Evolutionary conservation across 768 basidiomycete genomes (phyloP), one percentile per base, ranked within the genome.

Genomic region (Kwoniella europaea): DNA sequence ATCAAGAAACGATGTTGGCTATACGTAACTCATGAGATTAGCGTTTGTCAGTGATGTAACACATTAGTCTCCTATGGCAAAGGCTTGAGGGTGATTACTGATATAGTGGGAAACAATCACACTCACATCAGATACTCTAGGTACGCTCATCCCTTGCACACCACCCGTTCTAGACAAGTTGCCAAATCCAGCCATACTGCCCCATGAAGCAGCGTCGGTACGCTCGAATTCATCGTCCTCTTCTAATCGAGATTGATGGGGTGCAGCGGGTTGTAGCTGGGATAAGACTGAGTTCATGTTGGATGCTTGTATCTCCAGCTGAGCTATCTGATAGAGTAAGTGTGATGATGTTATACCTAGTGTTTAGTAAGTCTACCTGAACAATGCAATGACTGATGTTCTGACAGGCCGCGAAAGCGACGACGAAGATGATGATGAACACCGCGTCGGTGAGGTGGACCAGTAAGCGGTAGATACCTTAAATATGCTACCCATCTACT

Each of bases 1-100:
- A 78, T 91, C 88, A 77, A 99, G 87, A 85, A 99, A 99, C 4
- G 92, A 86, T 59, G 92, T 87, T 10, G 96, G 96, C 96, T 98
- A 83, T 27, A 35, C 18, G 7, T 35, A 6, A 35, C 5, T 35
- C 35, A 35, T 35, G 35, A 7, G 35, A 35, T 35, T 35, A 35
- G 35, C 35, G 35, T 9, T 35, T 35, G 35, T 35, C 35, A 35
- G 7, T 9, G 6, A 35, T 35, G 7, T 35, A 35, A 35, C 35
- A 35, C 35, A 35, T 35, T 35, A 5, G 35, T 35, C 35, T 35
- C 35, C 35, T 35, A 35, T 35, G 35, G 35, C 35, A 35, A 6
- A 35, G 35, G 35, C 35, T 35, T 35, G 35, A 35, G 35, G 27
- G 27, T 3, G 27, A 27, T 35, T 9, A 63, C 6, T 13, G 43